Evolutionary conservation across 2,329 filamentous ascomycete species (phyloP).

Genomic region (Aspergillus glaucus): DNA sequence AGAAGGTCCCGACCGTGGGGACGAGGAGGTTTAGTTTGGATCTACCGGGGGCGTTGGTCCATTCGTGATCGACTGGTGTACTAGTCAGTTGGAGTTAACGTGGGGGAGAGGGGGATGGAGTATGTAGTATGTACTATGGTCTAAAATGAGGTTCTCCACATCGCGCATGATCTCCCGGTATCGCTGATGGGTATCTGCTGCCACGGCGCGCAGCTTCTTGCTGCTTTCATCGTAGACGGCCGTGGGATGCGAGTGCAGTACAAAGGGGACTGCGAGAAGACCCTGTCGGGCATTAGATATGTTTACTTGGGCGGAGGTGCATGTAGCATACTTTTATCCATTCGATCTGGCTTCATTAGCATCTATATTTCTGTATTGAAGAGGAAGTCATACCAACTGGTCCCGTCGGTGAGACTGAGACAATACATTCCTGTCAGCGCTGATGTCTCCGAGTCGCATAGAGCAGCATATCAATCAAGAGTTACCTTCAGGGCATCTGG

Average conservation of each 20-base stretch:
- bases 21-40: conserved; percentile 92
- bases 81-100: conserved; percentile 4
- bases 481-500: conserved; percentile 59
- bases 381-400: conserved; percentile 58
- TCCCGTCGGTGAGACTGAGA: conserved; percentile 74
- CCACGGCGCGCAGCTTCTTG: conserved; percentile 61
- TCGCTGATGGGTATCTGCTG: conserved; percentile 71
- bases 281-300: conserved; percentile 37
- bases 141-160: conserved; percentile 83
- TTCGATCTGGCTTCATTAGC: conserved; percentile 52
- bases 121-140: conserved; percentile 67
- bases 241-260: conserved; percentile 90
- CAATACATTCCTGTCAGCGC: background rate
- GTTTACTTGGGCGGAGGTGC: background rate
- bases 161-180: conserved; percentile 95
- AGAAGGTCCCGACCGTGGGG: conserved; percentile 86
- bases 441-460: conserved; percentile 29
- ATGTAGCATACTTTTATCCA: conserved; percentile 70
- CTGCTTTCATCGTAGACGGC: conserved; percentile 69
- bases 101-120: conserved; percentile 2
- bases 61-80: conserved; percentile 62
- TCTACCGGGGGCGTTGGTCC: conserved; percentile 56
- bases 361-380: background rate
- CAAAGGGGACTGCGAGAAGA: conserved; percentile 88
- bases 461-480: background rate